phyloP scores from a whole-genome alignment of 2,329 filamentous ascomycete genomes.

The Sporothrix brasiliensis region DNA sequence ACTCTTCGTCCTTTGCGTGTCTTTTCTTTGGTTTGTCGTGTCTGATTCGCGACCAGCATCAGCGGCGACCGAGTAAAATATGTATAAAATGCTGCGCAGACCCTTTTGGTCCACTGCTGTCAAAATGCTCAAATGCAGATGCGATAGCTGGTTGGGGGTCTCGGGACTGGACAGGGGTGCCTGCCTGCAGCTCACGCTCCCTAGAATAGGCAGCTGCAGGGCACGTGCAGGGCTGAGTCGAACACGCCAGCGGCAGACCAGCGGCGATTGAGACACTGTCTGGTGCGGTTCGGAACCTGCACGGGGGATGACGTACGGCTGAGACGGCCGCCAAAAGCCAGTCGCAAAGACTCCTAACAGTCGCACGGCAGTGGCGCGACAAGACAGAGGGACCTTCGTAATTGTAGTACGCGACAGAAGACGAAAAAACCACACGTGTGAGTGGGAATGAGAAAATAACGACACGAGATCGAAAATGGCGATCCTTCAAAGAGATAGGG shows the following conservation, averaged over 20 bases:
- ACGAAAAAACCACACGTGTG: not conserved
- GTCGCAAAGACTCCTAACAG: not conserved
- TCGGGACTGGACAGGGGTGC: not conserved
- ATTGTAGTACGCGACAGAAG: not conserved
- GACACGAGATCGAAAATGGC: not conserved
- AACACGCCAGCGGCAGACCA: not conserved
- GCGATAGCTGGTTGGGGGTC: not conserved
- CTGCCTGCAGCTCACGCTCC: not conserved
- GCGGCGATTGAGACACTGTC: not conserved
- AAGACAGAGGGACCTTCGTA: not conserved
- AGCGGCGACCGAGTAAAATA: conserved; percentile 6
- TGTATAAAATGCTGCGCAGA: conserved; percentile 15
- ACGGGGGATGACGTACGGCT: conserved; percentile 28
- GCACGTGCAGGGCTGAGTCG: conserved; percentile 16
- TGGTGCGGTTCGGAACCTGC: not conserved
- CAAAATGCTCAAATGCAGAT: not conserved
- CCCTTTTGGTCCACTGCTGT: not conserved
- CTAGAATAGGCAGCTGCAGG: conserved; percentile 8
- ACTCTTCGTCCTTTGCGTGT: not conserved
- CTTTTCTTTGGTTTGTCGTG: not conserved
- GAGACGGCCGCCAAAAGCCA: conserved; percentile 14
- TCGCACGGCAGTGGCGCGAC: conserved; percentile 20
- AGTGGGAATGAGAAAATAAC: not conserved
- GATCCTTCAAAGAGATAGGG: not conserved
- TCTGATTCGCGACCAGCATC: not conserved